Conservation (phyloP, 2,329 filamentous ascomycete species). For the Rhynchosporium agropyri region DNA sequence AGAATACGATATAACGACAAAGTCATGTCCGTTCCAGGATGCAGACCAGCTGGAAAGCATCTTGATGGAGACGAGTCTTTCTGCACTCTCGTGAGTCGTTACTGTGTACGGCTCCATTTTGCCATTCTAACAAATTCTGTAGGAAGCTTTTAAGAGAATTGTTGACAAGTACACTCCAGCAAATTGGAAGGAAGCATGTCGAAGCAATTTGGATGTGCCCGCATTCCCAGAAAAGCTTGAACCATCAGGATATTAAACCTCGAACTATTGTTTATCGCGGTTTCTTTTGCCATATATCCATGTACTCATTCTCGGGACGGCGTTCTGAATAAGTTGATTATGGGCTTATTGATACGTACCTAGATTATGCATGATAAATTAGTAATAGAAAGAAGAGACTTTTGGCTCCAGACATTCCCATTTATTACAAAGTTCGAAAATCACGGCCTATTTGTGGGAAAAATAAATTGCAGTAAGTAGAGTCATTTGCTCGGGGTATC, state of each 20-base stretch:
- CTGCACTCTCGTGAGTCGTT: slow-evolving; percentile 74
- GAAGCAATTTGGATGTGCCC: slow-evolving; percentile 53
- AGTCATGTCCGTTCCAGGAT: slow-evolving; percentile 80
- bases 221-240: slow-evolving; percentile 40
- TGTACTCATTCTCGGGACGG: neutral
- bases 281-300: neutral
- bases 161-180: slow-evolving; percentile 87
- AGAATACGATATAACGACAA: slow-evolving; percentile 89
- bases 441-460: no score
- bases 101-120: neutral
- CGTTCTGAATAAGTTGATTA: neutral
- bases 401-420: neutral
- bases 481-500: slow-evolving; percentile 9
- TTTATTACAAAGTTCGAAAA: neutral
- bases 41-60: slow-evolving; percentile 75
- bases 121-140: slow-evolving; percentile 12
- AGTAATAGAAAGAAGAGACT: neutral
- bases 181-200: slow-evolving; percentile 72
- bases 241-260: slow-evolving; percentile 40
- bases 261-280: neutral
- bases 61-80: slow-evolving; percentile 84
- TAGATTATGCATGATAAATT: neutral
- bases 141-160: slow-evolving; percentile 89
- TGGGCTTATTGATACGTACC: neutral
- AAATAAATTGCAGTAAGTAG: no score